A percentile compares a stretch with the other conserved stretches of the same genome.
Evolutionary conservation across 2,329 filamentous ascomycete species (phyloP).

Genomic region (Cytospora piceicola): DNA sequence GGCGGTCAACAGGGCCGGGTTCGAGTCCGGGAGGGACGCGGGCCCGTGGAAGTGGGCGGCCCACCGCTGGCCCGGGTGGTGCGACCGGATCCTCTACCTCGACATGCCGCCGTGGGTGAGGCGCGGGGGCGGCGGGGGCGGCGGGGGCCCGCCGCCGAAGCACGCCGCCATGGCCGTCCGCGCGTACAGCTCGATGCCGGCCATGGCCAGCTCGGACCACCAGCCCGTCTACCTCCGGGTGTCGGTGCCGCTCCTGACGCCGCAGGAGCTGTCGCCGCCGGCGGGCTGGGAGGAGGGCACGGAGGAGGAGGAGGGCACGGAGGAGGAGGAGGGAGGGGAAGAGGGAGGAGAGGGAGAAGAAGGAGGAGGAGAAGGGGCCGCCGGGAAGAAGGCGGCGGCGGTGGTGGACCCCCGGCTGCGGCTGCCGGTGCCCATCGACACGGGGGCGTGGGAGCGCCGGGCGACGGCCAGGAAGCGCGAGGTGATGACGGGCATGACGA

Average conservation of each 20-base stretch:
- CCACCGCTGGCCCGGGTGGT: slow-evolving; percentile 91
- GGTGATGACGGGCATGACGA: slow-evolving; percentile 56
- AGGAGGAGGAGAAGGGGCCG: slow-evolving; percentile 16
- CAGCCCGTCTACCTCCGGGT: slow-evolving; percentile 77
- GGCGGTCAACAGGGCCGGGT: slow-evolving; percentile 35
- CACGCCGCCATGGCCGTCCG: slow-evolving; percentile 51
- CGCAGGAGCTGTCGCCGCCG: slow-evolving; percentile 43
- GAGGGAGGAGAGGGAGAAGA: slow-evolving; percentile 23
- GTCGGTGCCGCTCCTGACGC: slow-evolving; percentile 62
- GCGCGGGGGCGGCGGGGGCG: slow-evolving; percentile 32
- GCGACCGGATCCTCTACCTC: slow-evolving; percentile 84
- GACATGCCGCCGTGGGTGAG: slow-evolving; percentile 60
- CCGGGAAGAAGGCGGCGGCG: no score
- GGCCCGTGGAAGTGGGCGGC: slow-evolving; percentile 73
- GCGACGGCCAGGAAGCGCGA: slow-evolving; percentile 51
- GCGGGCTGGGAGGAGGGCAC: slow-evolving; percentile 23
- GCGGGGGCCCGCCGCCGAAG: neutral
- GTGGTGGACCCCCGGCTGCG: slow-evolving; percentile 46
- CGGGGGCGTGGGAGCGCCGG: slow-evolving; percentile 58
- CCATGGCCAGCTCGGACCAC: slow-evolving; percentile 86
- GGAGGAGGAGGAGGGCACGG: slow-evolving; percentile 23
- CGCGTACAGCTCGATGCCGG: slow-evolving; percentile 75
- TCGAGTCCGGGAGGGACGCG: slow-evolving; percentile 34
- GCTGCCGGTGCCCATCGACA: slow-evolving; percentile 57
- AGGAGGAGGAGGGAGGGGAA: slow-evolving; percentile 11